Evolutionary conservation across 208 protist genomes (phyloP), one percentile per base, ranked within the genome.

Genomic region (Crithidia sp.): DNA sequence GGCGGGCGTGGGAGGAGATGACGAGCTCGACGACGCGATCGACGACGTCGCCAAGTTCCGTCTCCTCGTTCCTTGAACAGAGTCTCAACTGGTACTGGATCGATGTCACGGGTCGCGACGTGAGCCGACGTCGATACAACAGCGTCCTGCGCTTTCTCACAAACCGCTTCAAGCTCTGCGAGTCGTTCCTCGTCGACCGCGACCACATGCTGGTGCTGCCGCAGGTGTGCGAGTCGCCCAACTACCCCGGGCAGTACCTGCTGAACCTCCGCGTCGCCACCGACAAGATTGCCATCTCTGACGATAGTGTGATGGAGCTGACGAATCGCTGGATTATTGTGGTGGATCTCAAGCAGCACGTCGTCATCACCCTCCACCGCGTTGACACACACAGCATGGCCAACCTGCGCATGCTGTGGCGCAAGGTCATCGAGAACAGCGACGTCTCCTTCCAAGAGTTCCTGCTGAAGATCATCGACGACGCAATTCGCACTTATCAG

Each of bases 71-170:
- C 63, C 70, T 94, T 7, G 88, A 94, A 82, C 84, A 92, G 81
- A 94, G 84, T 72, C 79, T 94, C 7, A 96, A 96, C 80, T 96
- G 91, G 91, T 92, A 96, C 72, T 96, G 88, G 87, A 82, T 96
- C 58, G 91, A 94, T 57, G 87, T 96, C 56, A 86, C 80, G 28
- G 91, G 91, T 16, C 84, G 88, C 40, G 91, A 96, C 67, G 54
- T 77, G 5, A 81, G 72, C 55, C 74, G 68, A 47, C 71, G 71
- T n/a, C 76, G 78, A 56, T 96, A 96, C 84, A 85, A 89, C 67
- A 76, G 28, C 19, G 85, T 77, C 0, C 77, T 96, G 67, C 82
- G 83, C 75, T 80, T 72, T 41, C 69, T 96, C 7, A 94, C 91
- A 1, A 56, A 72, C 53, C 75, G 70, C 45, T 96, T 96, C 67